phyloP scores from a whole-genome alignment of 306 rosid species.

The Chamaecrista fasciculata region DNA sequence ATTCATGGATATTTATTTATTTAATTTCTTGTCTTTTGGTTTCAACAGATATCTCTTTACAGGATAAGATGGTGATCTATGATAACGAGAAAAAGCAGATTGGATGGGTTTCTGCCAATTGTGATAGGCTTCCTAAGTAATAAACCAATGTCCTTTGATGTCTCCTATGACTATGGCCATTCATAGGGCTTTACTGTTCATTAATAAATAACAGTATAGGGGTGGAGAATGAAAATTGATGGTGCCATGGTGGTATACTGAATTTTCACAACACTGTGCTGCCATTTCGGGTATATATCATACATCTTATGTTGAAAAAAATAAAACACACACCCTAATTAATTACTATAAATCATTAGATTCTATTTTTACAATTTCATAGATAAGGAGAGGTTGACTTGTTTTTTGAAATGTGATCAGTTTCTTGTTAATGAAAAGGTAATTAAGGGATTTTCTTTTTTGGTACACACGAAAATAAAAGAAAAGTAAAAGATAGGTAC shows the following conservation, averaged over 20 bases:
- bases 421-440: too few relatives aligned
- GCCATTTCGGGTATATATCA: slow-evolving; percentile 21
- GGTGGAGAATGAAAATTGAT: not conserved
- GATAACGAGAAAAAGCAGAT: slow-evolving; percentile 68
- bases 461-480: too few relatives aligned
- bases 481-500: too few relatives aligned
- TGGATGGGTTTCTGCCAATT: slow-evolving; percentile 63
- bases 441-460: too few relatives aligned
- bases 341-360: too few relatives aligned
- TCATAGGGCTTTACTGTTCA: not conserved
- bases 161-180: not conserved
- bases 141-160: slow-evolving; percentile 19
- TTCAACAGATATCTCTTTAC: slow-evolving; percentile 56
- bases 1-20: not conserved
- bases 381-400: too few relatives aligned
- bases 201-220: not conserved
- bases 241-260: too few relatives aligned
- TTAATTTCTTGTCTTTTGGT: slow-evolving; percentile 10
- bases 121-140: slow-evolving; percentile 54
- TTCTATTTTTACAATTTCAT: too few relatives aligned
- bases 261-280: not conserved
- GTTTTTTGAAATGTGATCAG: too few relatives aligned
- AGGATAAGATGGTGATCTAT: slow-evolving; percentile 63
- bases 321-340: too few relatives aligned
- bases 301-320: too few relatives aligned